Percentiles rank a stretch among this genome's conserved stretches.
Evolutionary conservation across 2,329 filamentous ascomycete species (phyloP).

Genomic region (Epichloe gansuensis): DNA sequence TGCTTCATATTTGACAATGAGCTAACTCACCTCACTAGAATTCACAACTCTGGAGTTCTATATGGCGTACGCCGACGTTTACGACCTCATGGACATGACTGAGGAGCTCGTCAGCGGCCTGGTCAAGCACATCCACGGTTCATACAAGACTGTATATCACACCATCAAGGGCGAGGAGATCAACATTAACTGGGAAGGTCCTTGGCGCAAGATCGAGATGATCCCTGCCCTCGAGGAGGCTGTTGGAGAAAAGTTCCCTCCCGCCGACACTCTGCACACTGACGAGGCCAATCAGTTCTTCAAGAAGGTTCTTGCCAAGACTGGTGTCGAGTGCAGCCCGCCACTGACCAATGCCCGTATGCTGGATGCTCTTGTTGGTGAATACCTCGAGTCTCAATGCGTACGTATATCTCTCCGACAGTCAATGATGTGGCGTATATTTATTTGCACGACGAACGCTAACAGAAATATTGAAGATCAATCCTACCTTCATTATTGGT

Average conservation of each 20-base stretch:
- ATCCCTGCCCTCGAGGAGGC: constrained; percentile 74
- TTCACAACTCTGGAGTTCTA: constrained; percentile 99
- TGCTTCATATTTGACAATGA: background rate
- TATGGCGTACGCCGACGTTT: constrained; percentile 81
- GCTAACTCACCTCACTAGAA: constrained; percentile 37
- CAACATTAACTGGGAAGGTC: constrained; percentile 90
- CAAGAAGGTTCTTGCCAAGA: constrained; percentile 72
- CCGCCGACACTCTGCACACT: constrained; percentile 80
- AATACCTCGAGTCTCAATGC: constrained; percentile 90
- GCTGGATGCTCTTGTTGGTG: constrained; percentile 87
- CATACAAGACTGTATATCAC: constrained; percentile 75
- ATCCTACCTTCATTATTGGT: constrained; percentile 55
- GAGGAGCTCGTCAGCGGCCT: constrained; percentile 86
- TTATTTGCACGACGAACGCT: background rate
- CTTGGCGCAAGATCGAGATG: constrained; percentile 93
- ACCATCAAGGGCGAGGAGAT: constrained; percentile 78
- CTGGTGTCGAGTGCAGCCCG: constrained; percentile 77
- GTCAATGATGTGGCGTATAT: background rate
- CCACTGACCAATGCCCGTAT: constrained; percentile 90
- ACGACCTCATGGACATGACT: constrained; percentile 70
- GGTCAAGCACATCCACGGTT: constrained; percentile 78
- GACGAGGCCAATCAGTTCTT: constrained; percentile 83
- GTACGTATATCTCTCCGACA: constrained; percentile 16
- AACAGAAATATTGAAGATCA: constrained; percentile 33
- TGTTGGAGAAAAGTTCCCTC: constrained; percentile 86